Conservation (phyloP, 805 yeast species). For the Saturnispora sanitii region DNA sequence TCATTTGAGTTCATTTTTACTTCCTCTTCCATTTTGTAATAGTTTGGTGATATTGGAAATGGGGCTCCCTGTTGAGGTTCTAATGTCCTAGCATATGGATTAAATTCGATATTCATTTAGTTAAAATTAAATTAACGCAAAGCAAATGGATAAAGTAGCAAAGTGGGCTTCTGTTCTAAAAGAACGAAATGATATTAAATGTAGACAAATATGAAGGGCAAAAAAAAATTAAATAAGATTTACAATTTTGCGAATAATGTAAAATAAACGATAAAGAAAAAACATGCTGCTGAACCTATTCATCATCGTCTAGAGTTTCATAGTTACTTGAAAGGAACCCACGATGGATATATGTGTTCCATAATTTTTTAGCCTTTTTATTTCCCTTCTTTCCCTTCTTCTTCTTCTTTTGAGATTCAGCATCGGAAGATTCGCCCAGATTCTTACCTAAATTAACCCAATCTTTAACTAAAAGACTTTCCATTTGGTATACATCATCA, state of each 20-base stretch:
- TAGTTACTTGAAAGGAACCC: constrained; percentile 61
- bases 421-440: constrained; percentile 35
- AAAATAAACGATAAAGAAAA: not conserved
- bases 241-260: not conserved
- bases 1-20: not conserved
- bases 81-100: not conserved
- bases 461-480: constrained; percentile 46
- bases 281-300: constrained; percentile 5
- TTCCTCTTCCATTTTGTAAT: not conserved
- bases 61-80: not conserved
- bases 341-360: constrained; percentile 48
- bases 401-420: constrained; percentile 10
- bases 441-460: constrained; percentile 51
- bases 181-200: not conserved
- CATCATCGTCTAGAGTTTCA: constrained; percentile 34
- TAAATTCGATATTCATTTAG: not conserved
- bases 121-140: not conserved
- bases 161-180: not conserved
- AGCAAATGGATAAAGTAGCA: not conserved
- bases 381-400: constrained; percentile 6
- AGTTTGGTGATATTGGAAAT: not conserved
- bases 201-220: not conserved
- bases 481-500: constrained; percentile 45
- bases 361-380: constrained; percentile 29
- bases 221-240: not conserved